Conservation (phyloP, 257 asterid species). For the Striga asiatica region DNA sequence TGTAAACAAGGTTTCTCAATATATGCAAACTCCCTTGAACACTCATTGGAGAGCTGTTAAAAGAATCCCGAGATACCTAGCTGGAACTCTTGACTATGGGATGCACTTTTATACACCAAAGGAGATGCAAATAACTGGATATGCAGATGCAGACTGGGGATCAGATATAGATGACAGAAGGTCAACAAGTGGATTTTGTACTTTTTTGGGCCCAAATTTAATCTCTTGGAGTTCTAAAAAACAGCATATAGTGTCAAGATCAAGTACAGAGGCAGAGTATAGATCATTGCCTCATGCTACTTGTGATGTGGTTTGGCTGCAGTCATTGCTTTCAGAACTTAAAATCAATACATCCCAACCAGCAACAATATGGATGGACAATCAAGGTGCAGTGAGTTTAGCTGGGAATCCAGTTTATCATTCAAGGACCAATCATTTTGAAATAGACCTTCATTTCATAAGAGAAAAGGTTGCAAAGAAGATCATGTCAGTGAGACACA, state of each 20-base stretch:
- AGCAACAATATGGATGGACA: neutral
- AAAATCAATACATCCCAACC: neutral
- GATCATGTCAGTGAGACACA: neutral
- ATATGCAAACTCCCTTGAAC: too few species aligned
- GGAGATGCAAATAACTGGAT: neutral
- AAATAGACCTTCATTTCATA: neutral
- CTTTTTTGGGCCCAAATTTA: neutral
- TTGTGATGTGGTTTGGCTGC: neutral
- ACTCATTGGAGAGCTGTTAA: neutral
- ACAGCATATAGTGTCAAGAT: neutral
- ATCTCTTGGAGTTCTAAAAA: neutral
- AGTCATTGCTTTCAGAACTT: neutral
- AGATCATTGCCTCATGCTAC: neutral
- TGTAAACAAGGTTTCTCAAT: neutral
- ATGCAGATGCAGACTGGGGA: neutral
- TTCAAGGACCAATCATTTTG: neutral
- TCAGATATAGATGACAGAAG: neutral
- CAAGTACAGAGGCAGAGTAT: too few species aligned
- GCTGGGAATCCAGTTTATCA: neutral
- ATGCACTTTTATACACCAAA: neutral
- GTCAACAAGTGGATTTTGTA: neutral
- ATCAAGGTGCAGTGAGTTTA: neutral
- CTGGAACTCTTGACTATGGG: neutral
- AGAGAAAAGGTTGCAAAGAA: neutral
- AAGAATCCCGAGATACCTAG: too few species aligned